Percentiles rank a stretch among this genome's conserved stretches.
Conservation (phyloP, 2,329 filamentous ascomycete genomes). For the Rhynchosporium secalis region DNA sequence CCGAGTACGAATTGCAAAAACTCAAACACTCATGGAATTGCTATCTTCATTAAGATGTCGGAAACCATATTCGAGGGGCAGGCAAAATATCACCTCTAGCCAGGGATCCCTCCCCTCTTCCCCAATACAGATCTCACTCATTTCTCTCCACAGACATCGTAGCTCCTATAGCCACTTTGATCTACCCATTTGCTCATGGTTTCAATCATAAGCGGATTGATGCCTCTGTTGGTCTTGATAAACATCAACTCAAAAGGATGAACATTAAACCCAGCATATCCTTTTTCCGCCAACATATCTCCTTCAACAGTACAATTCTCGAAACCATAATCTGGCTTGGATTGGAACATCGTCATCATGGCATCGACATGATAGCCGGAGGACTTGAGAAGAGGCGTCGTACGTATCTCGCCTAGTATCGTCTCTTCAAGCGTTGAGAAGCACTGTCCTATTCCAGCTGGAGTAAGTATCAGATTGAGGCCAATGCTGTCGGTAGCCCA, state of each 20-base stretch:
- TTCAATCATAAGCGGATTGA: conserved; percentile 28
- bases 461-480: conserved; percentile 24
- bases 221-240: conserved; percentile 21
- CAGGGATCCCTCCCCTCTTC: not conserved
- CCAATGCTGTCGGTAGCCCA: conserved; percentile 29
- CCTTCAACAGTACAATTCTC: conserved; percentile 8
- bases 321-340: not conserved
- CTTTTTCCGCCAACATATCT: conserved; percentile 18
- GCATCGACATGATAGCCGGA: conserved; percentile 25
- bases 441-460: conserved; percentile 13
- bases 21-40: too few relatives aligned
- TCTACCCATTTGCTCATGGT: conserved; percentile 31
- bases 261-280: conserved; percentile 18
- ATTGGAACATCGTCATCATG: conserved; percentile 12
- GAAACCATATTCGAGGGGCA: too few relatives aligned
- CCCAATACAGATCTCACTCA: not conserved
- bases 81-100: too few relatives aligned
- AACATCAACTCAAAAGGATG: conserved; percentile 23
- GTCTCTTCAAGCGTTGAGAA: conserved; percentile 10
- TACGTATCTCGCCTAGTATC: conserved; percentile 13
- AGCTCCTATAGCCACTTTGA: conserved; percentile 29
- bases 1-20: too few relatives aligned
- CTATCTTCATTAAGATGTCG: too few relatives aligned
- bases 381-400: conserved; percentile 22
- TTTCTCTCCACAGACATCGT: conserved; percentile 21